These are phyloP conservation scores for Magnusiomyces ingens DNA, from an alignment of 1,139 yeast species.

Conservation along the genomic window DNA sequence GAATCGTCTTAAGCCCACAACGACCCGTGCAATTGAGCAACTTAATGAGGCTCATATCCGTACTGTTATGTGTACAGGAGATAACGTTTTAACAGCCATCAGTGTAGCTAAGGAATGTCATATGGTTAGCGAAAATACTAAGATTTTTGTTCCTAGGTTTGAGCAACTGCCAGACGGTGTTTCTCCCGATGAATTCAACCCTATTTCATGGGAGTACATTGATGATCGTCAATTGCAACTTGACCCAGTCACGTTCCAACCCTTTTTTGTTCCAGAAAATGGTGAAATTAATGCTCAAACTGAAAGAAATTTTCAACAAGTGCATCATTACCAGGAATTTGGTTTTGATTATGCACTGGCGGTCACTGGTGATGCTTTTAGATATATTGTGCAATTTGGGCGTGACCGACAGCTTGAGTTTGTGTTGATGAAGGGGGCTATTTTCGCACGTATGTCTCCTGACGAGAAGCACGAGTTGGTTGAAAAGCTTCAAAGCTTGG, in stretches of 20 bases:
- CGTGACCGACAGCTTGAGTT: slow-evolving; percentile 39
- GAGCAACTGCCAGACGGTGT: slow-evolving; percentile 23
- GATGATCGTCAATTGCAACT: slow-evolving; percentile 36
- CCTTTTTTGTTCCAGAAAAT: slow-evolving; percentile 26
- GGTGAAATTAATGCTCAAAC: slow-evolving; percentile 1
- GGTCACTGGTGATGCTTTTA: slow-evolving; percentile 85
- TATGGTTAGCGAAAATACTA: slow-evolving; percentile 42
- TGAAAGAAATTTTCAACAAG: too few relatives aligned
- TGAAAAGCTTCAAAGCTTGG: slow-evolving; percentile 72
- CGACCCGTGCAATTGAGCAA: slow-evolving; percentile 53
- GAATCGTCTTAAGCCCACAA: slow-evolving; percentile 70
- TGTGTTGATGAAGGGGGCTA: slow-evolving; percentile 63
- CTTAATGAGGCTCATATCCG: slow-evolving; percentile 64
- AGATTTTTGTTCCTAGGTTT: slow-evolving; percentile 66
- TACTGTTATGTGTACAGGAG: slow-evolving; percentile 97
- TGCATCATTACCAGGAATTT: slow-evolving; percentile 14
- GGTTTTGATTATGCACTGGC: slow-evolving; percentile 58
- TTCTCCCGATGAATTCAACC: slow-evolving; percentile 5
- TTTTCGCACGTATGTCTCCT: slow-evolving; percentile 97
- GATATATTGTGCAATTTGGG: slow-evolving; percentile 52
- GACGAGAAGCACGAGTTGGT: slow-evolving; percentile 96
- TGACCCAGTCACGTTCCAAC: slow-evolving; percentile 58
- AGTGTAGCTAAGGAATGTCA: slow-evolving; percentile 87
- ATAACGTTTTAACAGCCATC: slow-evolving; percentile 86
- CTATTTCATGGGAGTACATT: slow-evolving; percentile 35